Evolutionary conservation across 257 asterid genomes (phyloP).

Genomic region (Solanum chmielewskii): DNA sequence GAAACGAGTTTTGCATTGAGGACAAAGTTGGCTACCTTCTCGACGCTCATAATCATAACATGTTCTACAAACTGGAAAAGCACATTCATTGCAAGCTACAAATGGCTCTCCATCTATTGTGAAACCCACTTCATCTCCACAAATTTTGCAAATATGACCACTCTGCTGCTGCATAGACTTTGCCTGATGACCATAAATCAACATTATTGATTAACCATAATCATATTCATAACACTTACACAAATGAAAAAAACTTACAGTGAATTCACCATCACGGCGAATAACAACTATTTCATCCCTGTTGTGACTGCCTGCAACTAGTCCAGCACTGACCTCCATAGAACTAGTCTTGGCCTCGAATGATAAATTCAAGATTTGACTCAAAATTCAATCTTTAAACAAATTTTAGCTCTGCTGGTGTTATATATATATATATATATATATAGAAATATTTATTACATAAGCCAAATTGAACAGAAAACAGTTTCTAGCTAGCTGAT

Average conservation of each 20-base stretch:
- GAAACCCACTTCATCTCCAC: constrained; percentile 20
- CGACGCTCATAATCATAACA: constrained; percentile 31
- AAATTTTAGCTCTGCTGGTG: not conserved
- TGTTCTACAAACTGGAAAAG: constrained; percentile 22
- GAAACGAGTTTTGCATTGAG: constrained; percentile 27
- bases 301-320: constrained; percentile 8
- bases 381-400: not conserved
- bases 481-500: not conserved
- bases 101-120: constrained; percentile 19
- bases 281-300: constrained; percentile 10
- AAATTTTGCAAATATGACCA: constrained; percentile 10
- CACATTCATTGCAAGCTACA: constrained; percentile 28
- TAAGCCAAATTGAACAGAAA: not conserved
- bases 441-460: not conserved
- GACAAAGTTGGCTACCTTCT: constrained; percentile 26
- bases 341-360: not conserved
- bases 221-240: not conserved
- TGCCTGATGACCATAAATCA: not conserved
- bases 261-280: not conserved
- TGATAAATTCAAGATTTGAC: not conserved
- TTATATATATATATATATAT: not conserved
- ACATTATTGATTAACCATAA: not conserved
- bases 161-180: not conserved
- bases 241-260: not conserved
- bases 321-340: constrained; percentile 3